Base-by-base conservation (phyloP, 441 rosid species). In the Corymbia calophylla region DNA sequence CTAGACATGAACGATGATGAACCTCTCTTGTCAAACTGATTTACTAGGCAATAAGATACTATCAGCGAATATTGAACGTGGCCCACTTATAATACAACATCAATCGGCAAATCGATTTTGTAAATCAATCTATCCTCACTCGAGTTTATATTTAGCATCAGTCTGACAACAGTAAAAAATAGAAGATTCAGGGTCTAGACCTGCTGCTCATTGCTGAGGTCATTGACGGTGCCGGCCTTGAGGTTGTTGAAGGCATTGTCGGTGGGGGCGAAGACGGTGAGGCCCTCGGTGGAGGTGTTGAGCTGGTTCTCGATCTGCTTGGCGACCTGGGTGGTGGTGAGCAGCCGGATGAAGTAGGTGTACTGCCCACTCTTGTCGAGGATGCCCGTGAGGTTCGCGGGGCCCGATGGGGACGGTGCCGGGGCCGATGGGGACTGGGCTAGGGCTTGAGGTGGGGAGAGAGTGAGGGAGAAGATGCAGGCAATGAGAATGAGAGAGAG, bases 211-310 rank as follows among this genome's bases (percentile, higher is more conserved):
- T 85, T 88, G 39, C 88, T 89, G 12, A 96, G 95, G n/a, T 93
- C 94, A 85, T 93, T 90, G 23, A 94, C 93, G 51, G 94, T 47
- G 19, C 96, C 95, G 7, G 92, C 6, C 89, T 94, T 89, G 86
- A 96, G 96, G 91, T 90, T 94, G 90, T 93, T 90, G 80, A 96
- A 96, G 68, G 96, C 99, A 32, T 94, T 95, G 80, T 96, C 98
- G 1, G 98, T 96, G 7, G 98, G 98, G 48, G 99, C 96, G 5
- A 96, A 93, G 9, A 96, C 90, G 25, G 99, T 96, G 93, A 96
- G 89, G 48, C 99, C 99, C 55, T 96, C 95, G 7, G 93, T 88
- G 88, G 97, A 94, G 92, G 90, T 92, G 87, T 95, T 95, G 87
- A 96, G 89, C 90, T 96, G 98, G 91, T 91, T 95, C 8, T 89